These are phyloP conservation scores for Chlorella variabilis DNA, from an alignment of 163 green algal species.

Conservation along the genomic window DNA sequence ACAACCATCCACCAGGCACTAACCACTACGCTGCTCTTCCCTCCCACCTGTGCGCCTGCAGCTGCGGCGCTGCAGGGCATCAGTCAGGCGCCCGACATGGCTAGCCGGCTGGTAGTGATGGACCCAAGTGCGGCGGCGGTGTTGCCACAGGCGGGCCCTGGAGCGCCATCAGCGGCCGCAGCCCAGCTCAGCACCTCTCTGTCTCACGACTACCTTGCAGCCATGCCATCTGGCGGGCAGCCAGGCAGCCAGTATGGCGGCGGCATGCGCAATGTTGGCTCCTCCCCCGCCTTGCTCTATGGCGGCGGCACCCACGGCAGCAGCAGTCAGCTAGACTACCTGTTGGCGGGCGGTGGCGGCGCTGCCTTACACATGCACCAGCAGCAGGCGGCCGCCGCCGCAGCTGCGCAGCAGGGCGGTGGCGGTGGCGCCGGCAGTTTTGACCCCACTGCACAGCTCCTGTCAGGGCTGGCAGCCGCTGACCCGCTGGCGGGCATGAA, in stretches of 20 bases:
- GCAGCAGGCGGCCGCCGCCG: neutral
- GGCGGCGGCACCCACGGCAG: slow-evolving; percentile 22
- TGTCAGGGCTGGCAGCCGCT: neutral
- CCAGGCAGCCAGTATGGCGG: slow-evolving; percentile 37
- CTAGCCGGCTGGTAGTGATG: slow-evolving; percentile 36
- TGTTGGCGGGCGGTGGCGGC: slow-evolving; percentile 8
- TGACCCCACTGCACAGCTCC: slow-evolving; percentile 5
- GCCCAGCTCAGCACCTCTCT: neutral
- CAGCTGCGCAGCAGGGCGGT: neutral
- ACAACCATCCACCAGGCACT: no score
- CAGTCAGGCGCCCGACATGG: slow-evolving; percentile 25
- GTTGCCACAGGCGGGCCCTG: neutral
- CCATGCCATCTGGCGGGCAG: slow-evolving; percentile 31
- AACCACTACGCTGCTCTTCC: neutral
- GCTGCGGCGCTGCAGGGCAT: slow-evolving; percentile 47
- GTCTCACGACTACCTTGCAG: slow-evolving; percentile 23
- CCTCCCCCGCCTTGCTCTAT: slow-evolving; percentile 43
- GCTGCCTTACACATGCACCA: slow-evolving; percentile 9
- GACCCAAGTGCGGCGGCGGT: slow-evolving; percentile 11
- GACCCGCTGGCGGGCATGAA: slow-evolving; percentile 33
- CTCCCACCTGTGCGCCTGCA: slow-evolving; percentile 48
- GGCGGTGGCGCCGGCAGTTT: slow-evolving; percentile 8
- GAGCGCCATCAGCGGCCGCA: neutral
- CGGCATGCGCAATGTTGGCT: slow-evolving; percentile 26
- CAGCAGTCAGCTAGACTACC: slow-evolving; percentile 26